These are phyloP conservation scores for Fusarium oligoseptatum DNA, from an alignment of 2,329 filamentous ascomycete genomes.

Conservation along the genomic window DNA sequence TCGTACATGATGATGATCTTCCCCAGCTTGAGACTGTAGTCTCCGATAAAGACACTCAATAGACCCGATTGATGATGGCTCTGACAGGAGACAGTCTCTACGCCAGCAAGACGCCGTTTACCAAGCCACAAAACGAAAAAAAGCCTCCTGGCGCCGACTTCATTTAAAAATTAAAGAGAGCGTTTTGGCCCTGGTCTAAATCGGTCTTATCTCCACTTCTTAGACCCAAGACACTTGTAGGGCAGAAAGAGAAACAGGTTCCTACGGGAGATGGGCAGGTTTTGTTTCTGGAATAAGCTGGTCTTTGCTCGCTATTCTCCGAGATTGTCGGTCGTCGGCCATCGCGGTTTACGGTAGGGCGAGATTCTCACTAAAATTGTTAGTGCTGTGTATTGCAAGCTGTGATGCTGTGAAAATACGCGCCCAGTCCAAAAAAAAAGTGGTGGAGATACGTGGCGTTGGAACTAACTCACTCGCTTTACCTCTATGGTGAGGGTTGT, in stretches of 20 bases:
- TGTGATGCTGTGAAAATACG: not conserved
- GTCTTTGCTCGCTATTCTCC: not conserved
- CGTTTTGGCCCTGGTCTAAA: not conserved
- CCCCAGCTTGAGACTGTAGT: not conserved
- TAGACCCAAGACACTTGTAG: not conserved
- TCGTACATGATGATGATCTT: no score
- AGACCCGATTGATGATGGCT: not conserved
- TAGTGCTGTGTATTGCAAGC: not conserved
- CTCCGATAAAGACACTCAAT: not conserved
- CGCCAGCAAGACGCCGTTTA: no score
- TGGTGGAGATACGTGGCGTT: conserved; percentile 4
- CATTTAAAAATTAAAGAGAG: not conserved
- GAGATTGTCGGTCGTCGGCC: conserved; percentile 2
- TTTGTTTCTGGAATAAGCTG: not conserved
- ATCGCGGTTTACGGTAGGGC: not conserved
- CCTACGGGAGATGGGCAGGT: not conserved
- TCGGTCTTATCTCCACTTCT: not conserved
- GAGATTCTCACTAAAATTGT: not conserved
- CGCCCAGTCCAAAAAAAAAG: not conserved
- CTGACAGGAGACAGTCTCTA: not conserved
- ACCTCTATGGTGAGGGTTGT: not conserved
- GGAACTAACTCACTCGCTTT: not conserved
- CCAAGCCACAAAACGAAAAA: not conserved
- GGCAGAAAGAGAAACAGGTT: not conserved
- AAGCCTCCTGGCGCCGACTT: not conserved